Conservation (phyloP, 2,329 filamentous ascomycete species). For the Rutstroemia sydowiana region DNA sequence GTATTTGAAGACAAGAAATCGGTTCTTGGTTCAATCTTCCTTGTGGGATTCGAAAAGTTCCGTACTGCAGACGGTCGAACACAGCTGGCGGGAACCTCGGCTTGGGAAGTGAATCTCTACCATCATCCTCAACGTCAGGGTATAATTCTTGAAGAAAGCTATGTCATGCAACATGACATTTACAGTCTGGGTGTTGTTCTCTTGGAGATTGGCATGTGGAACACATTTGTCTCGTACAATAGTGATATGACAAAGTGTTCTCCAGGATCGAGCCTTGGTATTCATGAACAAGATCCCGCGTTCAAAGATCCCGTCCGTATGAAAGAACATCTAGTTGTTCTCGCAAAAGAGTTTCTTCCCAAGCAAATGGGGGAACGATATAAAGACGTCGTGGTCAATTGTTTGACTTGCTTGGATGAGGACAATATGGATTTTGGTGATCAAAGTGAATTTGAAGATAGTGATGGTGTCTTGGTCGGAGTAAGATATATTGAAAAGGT, state of each 20-base stretch:
- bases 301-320: constrained; percentile 1
- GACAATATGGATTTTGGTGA: constrained; percentile 14
- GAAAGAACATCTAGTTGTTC: constrained; percentile 12
- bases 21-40: constrained; percentile 2
- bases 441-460: constrained; percentile 14
- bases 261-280: background rate
- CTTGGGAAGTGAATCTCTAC: constrained; percentile 18
- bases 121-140: constrained; percentile 18
- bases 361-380: constrained; percentile 12
- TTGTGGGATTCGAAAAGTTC: constrained; percentile 15
- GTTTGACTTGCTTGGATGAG: constrained; percentile 18
- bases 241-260: background rate
- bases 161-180: constrained; percentile 23
- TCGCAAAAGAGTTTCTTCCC: constrained; percentile 12
- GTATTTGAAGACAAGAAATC: constrained; percentile 3
- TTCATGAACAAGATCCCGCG: background rate
- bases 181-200: constrained; percentile 18
- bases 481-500: constrained; percentile 22
- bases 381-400: constrained; percentile 10
- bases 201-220: constrained; percentile 17
- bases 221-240: constrained; percentile 12
- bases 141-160: constrained; percentile 8
- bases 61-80: constrained; percentile 12
- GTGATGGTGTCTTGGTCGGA: constrained; percentile 18
- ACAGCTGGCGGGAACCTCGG: constrained; percentile 4